Evolutionary conservation across 768 basidiomycete species (phyloP), one percentile per base, ranked within the genome.

Genomic region (Fibroporia radiculosa): DNA sequence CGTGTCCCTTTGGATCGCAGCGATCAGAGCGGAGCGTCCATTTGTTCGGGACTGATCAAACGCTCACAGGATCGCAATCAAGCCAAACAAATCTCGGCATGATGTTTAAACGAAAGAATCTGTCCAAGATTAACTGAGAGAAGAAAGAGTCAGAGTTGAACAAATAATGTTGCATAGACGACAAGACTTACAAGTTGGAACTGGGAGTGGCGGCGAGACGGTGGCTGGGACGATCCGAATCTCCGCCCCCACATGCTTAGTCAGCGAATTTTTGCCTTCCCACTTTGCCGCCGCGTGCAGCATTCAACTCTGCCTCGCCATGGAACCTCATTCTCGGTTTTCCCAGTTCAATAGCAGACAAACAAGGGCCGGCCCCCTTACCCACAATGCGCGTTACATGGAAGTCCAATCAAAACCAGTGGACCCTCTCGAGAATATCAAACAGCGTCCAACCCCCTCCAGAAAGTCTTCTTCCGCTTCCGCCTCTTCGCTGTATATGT

Each of bases 281-380:
- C 41, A n/a, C 33, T 12, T 16, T 36, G 25, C 24, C 29, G 42
- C 29, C 20, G 40, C 31, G 12, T 44, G 45, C 31, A 45, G 8
- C 20, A 19, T 26, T 26, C 41, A 51, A 47, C 28, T 34, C 33
- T 34, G 39, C 13, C 8, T n/a, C 40, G 43, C 31, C 40, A 89
- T 88, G 85, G 84, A 89, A 60, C 83, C 80, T 6, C 86, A 89
- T 64, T 89, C 85, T 51, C 73, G 74, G 38, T 73, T 62, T 51
- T 82, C 78, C 13, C 85, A 84, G 61, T 90, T 81, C 64, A 88
- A 88, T 61, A 74, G 81, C 48, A 71, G 85, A 51, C 65, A 70
- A 36, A 83, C 83, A 42, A 87, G 78, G 59, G 71, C 76, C 26
- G 84, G 84, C 7, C 84, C 83, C 35, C 62, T 65, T 26, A 56